Conservation (phyloP, 2,329 filamentous ascomycete genomes). For the Fusarium ramigenum region DNA sequence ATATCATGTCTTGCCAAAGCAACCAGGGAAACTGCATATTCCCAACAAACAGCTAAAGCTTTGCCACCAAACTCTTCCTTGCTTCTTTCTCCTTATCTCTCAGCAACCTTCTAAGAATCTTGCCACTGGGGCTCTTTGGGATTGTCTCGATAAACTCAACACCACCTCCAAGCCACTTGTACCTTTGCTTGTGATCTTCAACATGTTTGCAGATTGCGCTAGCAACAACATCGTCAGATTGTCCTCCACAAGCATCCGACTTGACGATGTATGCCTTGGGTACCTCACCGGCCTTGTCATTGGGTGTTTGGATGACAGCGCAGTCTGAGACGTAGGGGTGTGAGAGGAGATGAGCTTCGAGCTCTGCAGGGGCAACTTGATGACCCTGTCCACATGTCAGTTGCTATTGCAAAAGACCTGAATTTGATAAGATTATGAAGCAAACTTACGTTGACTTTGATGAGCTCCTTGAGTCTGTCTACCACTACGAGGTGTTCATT, state of each 20-base stretch:
- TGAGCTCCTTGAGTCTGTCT: not conserved
- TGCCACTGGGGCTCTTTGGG: not conserved
- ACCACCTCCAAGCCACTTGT: not conserved
- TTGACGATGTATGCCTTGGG: not conserved
- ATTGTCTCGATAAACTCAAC: not conserved
- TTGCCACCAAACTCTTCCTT: not conserved
- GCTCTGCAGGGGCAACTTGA: not conserved
- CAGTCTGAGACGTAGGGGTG: not conserved
- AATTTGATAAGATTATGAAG: rapidly evolving
- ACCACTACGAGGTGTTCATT: rapidly evolving
- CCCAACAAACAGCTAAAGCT: not conserved
- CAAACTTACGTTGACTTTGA: not conserved
- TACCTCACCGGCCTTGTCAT: not conserved
- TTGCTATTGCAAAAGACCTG: rapidly evolving
- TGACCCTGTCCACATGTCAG: not conserved
- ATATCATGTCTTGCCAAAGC: not conserved
- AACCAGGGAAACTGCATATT: not conserved
- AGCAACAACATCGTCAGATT: rapidly evolving
- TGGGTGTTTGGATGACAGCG: not conserved
- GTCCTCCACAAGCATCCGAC: rapidly evolving
- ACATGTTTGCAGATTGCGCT: not conserved
- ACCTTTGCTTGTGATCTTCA: not conserved
- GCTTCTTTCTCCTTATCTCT: not conserved
- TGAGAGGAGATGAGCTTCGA: not conserved
- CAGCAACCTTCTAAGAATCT: rapidly evolving